Evolutionary conservation across 2,329 filamentous ascomycete species (phyloP), one percentile per base, ranked within the genome.

Genomic region (Curvularia lunata): DNA sequence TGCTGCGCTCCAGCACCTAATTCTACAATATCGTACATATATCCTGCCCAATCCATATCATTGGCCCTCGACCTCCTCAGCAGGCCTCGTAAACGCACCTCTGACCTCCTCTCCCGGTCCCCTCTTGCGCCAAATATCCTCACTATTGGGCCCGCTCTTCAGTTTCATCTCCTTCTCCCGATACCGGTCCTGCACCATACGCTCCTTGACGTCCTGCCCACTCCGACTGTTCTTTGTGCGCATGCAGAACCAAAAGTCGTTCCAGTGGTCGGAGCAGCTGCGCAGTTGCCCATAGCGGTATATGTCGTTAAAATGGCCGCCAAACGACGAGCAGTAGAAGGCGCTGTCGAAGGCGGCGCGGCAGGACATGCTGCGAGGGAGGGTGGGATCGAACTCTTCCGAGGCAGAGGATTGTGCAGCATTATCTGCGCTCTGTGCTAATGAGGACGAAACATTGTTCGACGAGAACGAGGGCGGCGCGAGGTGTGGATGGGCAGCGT

Each of bases 241-340:
- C 93, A 98, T 97, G 82, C 95, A 99, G 80, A 97, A 94, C 91
- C 93, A 96, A 78, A 97, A 98, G 77, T 97, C 91, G 60, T 89
- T 85, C 92, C 94, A 97, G 62, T 92, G 88, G 65, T 96, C 90
- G 61, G 83, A 86, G 82, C 95, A 99, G 3, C 85, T 84, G 43
- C 89, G 86, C 70, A 96, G 81, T 41, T 83, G 80, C 61, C 95
- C 95, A 73, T 92, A 89, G 38, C 95, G 90, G 82, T 98, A 99
- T 37, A 98, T 85, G 70, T 92, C 88, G 70, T 91, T 92, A 83
- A 93, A 97, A 76, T 98, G 93, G 0, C 94, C 92, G 52, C 92
- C 93, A 8, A 97, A 83, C 0, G 90, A 92, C 75, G 95, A 91
- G 84, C 95, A 99, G 82, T 94, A 91, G 85, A 94, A 97, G 58